Conservation (phyloP, 495 filamentous ascomycete species). For the Annulohypoxylon nitens region DNA sequence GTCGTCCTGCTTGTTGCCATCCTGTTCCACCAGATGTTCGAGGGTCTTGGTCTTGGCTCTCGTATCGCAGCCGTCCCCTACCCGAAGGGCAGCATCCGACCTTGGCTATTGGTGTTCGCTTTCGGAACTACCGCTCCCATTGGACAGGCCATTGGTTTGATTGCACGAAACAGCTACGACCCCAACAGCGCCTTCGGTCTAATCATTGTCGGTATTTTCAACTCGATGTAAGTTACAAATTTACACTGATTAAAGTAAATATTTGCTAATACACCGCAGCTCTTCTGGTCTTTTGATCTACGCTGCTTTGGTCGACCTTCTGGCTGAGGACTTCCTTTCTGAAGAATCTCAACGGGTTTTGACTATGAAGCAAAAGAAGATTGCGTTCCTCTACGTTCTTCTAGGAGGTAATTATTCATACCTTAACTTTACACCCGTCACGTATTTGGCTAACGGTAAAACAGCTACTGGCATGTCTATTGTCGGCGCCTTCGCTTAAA, state of each 20-base stretch:
- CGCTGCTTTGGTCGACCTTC: constrained; percentile 71
- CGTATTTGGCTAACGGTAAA: constrained; percentile 37
- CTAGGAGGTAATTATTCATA: constrained; percentile 55
- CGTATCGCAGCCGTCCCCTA: constrained; percentile 70
- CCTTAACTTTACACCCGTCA: neutral
- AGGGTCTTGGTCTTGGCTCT: constrained; percentile 75
- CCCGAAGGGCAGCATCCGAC: constrained; percentile 62
- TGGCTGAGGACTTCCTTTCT: constrained; percentile 73
- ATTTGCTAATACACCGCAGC: constrained; percentile 41
- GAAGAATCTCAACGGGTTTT: constrained; percentile 62
- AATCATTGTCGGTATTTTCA: constrained; percentile 76
- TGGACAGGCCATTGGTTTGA: constrained; percentile 71
- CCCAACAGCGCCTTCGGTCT: constrained; percentile 73
- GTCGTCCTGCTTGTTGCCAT: constrained; percentile 76
- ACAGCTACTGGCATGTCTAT: constrained; percentile 70
- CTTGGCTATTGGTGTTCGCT: constrained; percentile 74
- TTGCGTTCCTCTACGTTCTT: constrained; percentile 58
- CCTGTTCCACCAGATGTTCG: constrained; percentile 78
- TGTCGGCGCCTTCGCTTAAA: constrained; percentile 67
- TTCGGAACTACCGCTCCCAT: constrained; percentile 71
- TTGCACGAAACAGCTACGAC: constrained; percentile 70
- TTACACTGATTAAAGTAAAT: neutral
- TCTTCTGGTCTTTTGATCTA: constrained; percentile 73
- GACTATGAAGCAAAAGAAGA: constrained; percentile 61
- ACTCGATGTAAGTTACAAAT: constrained; percentile 68